Conservation (phyloP, 495 filamentous ascomycete genomes). For the Neurospora sp. region DNA sequence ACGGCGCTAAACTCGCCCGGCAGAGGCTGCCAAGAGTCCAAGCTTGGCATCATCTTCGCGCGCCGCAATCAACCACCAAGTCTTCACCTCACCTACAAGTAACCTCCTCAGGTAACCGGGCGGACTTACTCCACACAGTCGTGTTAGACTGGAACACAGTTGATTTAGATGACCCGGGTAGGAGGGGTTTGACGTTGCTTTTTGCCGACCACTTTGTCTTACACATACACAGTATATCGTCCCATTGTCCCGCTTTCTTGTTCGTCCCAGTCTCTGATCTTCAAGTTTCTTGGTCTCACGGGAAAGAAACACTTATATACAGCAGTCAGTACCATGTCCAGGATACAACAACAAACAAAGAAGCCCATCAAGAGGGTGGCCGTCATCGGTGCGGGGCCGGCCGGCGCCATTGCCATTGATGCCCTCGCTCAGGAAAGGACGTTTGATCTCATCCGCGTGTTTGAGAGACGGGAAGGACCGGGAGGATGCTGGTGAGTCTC, state of each 20-base stretch:
- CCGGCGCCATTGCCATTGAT: constrained; percentile 49
- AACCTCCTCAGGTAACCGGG: too few species aligned
- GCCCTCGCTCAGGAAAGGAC: constrained; percentile 44
- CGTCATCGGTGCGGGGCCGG: constrained; percentile 49
- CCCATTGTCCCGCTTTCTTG: background rate
- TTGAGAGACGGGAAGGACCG: constrained; percentile 46
- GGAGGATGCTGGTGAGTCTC: constrained; percentile 46
- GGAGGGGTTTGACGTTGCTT: background rate
- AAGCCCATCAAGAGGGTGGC: constrained; percentile 39
- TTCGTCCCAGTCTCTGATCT: background rate
- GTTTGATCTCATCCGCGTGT: constrained; percentile 48
- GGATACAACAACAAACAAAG: background rate
- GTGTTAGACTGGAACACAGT: too few species aligned
- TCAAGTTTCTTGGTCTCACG: background rate
- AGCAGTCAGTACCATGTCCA: background rate
- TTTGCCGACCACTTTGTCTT: background rate
- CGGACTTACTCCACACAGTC: too few species aligned
- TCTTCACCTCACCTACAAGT: too few species aligned
- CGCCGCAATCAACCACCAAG: too few species aligned
- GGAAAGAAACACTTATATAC: background rate
- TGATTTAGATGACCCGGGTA: background rate
- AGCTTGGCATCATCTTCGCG: too few species aligned
- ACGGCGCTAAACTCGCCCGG: too few species aligned
- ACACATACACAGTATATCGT: background rate
- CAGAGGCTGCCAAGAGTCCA: too few species aligned